Evolutionary conservation across 805 yeast genomes (phyloP).

Genomic region (Maudiozyma barnettii): DNA sequence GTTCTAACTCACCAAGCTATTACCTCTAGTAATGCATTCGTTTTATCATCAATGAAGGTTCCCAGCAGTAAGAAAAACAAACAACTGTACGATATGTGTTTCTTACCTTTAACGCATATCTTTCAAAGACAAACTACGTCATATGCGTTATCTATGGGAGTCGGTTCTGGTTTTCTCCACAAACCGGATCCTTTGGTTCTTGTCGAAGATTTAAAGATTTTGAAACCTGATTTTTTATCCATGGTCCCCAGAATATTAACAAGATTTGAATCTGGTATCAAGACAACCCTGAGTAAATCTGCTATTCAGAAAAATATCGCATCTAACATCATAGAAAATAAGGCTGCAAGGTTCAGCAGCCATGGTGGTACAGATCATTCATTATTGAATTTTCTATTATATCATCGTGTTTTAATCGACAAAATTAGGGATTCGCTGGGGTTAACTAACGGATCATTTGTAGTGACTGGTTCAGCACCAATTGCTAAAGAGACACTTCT

Average conservation of each 20-base stretch:
- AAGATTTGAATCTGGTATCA: constrained; percentile 51
- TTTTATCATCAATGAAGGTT: constrained; percentile 30
- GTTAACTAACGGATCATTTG: constrained; percentile 33
- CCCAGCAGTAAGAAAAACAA: constrained; percentile 16
- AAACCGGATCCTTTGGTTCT: constrained; percentile 42
- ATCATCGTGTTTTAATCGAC: constrained; percentile 28
- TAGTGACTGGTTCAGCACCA: constrained; percentile 61
- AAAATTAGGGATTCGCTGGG: constrained; percentile 42
- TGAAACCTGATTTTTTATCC: constrained; percentile 45
- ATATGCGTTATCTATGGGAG: constrained; percentile 39
- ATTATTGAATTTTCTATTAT: constrained; percentile 29
- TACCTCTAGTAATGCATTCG: constrained; percentile 39
- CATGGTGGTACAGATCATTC: constrained; percentile 34
- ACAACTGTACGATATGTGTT: constrained; percentile 32
- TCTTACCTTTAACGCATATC: constrained; percentile 52
- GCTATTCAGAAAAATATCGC: constrained; percentile 19
- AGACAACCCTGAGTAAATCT: constrained; percentile 29
- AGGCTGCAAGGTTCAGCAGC: constrained; percentile 14
- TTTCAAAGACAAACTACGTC: constrained; percentile 41
- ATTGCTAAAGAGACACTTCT: constrained; percentile 50
- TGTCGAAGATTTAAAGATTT: constrained; percentile 46
- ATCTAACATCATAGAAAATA: constrained; percentile 17
- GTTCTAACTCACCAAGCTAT: constrained; percentile 43
- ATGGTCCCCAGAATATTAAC: constrained; percentile 59
- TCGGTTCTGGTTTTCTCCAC: constrained; percentile 46